These are phyloP conservation scores for Carex arenaria DNA, from an alignment of 202 grass and related monocot species.

Conservation along the genomic window DNA sequence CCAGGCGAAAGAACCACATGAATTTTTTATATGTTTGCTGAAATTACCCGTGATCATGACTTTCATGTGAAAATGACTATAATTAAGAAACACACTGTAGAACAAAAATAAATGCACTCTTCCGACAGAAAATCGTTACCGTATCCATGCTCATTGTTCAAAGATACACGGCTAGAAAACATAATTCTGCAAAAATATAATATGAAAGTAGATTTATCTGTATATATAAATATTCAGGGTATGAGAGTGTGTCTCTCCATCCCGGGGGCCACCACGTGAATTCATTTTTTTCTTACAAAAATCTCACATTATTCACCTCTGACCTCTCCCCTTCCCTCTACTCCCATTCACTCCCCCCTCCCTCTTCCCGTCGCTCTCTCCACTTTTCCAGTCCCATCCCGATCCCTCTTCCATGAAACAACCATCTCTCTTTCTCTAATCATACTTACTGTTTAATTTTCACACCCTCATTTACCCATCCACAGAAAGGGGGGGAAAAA, in stretches of 20 bases:
- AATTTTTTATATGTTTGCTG: background rate
- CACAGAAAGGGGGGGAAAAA: constrained; percentile 17
- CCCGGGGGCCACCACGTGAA: constrained; percentile 42
- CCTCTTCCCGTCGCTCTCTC: constrained; percentile 24
- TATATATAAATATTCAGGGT: background rate
- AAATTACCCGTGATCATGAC: background rate
- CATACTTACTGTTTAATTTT: constrained; percentile 9
- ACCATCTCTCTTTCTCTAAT: constrained; percentile 24
- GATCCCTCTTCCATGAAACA: constrained; percentile 18
- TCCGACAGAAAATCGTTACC: background rate
- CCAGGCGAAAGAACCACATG: background rate
- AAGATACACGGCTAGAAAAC: background rate
- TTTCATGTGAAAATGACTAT: constrained; percentile 4
- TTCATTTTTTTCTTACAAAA: constrained; percentile 23
- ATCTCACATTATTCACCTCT: background rate
- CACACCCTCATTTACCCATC: constrained; percentile 5
- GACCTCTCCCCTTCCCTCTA: constrained; percentile 21
- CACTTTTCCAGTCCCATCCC: constrained; percentile 41
- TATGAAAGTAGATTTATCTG: background rate
- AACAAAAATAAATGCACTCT: background rate
- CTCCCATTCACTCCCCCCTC: constrained; percentile 38
- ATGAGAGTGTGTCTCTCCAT: background rate
- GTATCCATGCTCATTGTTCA: background rate
- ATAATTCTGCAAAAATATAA: background rate
- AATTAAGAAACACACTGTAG: background rate